phyloP scores from a whole-genome alignment of 225 moss, liverwort and hornwort genomes.

The Rhytidiadelphus loreus region DNA sequence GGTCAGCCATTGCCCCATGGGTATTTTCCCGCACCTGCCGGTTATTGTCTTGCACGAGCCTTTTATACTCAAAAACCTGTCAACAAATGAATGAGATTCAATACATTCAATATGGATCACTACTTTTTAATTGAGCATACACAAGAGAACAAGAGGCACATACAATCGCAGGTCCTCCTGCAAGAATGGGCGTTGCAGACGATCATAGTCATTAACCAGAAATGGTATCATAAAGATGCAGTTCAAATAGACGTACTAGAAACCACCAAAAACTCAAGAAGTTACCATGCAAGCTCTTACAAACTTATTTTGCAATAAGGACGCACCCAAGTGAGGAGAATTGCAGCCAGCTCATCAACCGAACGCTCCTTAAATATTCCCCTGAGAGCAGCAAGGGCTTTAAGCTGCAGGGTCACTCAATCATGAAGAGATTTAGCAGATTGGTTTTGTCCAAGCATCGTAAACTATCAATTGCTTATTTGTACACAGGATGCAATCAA shows the following conservation, averaged over 20 bases:
- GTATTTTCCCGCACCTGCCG: conserved; percentile 88
- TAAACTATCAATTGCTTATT: neutral
- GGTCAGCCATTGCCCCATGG: conserved; percentile 75
- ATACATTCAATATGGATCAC: neutral
- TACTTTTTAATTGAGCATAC: neutral
- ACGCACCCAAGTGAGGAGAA: conserved; percentile 74
- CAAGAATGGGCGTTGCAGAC: neutral
- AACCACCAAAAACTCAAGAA: neutral
- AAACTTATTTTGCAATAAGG: neutral
- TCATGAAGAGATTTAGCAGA: neutral
- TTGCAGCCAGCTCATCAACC: conserved; percentile 43
- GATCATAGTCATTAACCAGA: neutral
- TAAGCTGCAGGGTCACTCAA: conserved; percentile 57
- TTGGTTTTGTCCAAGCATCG: neutral
- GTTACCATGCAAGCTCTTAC: neutral
- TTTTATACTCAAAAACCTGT: conserved; percentile 91
- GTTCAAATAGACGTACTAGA: neutral
- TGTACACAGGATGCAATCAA: neutral
- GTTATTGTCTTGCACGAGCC: conserved; percentile 73
- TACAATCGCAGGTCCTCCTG: neutral
- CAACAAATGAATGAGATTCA: neutral
- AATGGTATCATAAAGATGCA: neutral
- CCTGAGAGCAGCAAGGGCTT: conserved; percentile 71
- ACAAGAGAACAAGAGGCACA: neutral
- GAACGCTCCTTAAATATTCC: conserved; percentile 75